phyloP scores from a whole-genome alignment of 1,139 yeast species.

The Hansenula anomala region DNA sequence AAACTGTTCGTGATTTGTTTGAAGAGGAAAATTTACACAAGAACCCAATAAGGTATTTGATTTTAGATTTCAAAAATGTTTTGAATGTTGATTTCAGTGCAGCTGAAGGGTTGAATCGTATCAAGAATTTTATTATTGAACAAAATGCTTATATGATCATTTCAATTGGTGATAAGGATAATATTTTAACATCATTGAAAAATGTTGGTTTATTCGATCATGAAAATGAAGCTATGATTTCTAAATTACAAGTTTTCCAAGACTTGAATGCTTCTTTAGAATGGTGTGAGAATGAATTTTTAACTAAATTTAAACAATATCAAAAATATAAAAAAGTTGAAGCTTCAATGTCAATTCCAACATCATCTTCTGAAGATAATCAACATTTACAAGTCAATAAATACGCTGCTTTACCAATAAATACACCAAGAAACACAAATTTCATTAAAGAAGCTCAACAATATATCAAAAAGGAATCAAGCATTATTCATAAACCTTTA shows the following conservation, averaged over 20 bases:
- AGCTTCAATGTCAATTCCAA: not conserved
- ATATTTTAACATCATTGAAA: slow-evolving; percentile 60
- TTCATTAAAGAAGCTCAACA: slow-evolving; percentile 32
- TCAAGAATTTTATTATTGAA: slow-evolving; percentile 70
- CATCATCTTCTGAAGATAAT: slow-evolving; percentile 7
- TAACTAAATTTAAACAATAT: slow-evolving; percentile 55
- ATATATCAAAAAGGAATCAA: slow-evolving; percentile 24
- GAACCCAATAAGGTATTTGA: slow-evolving; percentile 57
- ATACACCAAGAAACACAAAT: slow-evolving; percentile 35
- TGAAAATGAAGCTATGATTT: slow-evolving; percentile 26
- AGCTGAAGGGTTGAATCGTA: slow-evolving; percentile 90
- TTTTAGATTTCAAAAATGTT: slow-evolving; percentile 82
- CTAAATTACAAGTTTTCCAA: slow-evolving; percentile 56
- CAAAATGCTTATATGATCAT: slow-evolving; percentile 69
- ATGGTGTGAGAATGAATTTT: slow-evolving; percentile 93
- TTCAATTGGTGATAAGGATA: slow-evolving; percentile 69
- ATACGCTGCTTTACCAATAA: slow-evolving; percentile 23
- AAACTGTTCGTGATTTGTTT: slow-evolving; percentile 61
- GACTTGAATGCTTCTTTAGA: slow-evolving; percentile 86
- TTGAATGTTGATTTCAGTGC: slow-evolving; percentile 87
- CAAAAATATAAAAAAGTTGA: slow-evolving; percentile 12
- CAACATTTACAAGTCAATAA: slow-evolving; percentile 12
- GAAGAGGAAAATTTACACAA: slow-evolving; percentile 43
- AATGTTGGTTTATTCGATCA: slow-evolving; percentile 32
- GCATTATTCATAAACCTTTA: not conserved